phyloP scores from a whole-genome alignment of 495 filamentous ascomycete genomes.

The Pyrenula massariospora region DNA sequence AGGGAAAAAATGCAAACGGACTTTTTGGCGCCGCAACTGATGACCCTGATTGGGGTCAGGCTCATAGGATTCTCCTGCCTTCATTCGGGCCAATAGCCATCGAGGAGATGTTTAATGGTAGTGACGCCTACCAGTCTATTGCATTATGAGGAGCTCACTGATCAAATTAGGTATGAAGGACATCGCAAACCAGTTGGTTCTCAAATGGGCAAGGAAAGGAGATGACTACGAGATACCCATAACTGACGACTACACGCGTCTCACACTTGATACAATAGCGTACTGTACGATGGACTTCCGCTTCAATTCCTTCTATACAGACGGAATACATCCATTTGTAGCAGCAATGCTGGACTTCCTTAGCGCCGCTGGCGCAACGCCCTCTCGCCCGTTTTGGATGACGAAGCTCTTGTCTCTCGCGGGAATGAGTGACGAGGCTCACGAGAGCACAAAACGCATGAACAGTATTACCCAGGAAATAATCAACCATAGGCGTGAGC shows the following conservation, averaged over 20 bases:
- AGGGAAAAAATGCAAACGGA: not conserved
- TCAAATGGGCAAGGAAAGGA: slow-evolving; percentile 69
- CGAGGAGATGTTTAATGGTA: not conserved
- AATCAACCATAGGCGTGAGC: too few species aligned
- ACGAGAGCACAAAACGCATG: too few species aligned
- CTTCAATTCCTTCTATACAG: slow-evolving; percentile 65
- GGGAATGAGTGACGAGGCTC: too few species aligned
- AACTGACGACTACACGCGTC: slow-evolving; percentile 61
- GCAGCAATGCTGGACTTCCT: slow-evolving; percentile 49
- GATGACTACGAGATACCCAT: slow-evolving; percentile 40
- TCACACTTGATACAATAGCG: slow-evolving; percentile 63
- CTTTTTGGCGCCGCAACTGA: not conserved
- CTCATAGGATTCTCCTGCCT: not conserved
- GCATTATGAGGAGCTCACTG: not conserved
- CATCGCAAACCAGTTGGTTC: slow-evolving; percentile 44
- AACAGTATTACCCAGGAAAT: too few species aligned
- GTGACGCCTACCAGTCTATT: not conserved
- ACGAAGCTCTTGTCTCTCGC: too few species aligned
- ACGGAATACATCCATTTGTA: slow-evolving; percentile 56
- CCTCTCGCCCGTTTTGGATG: too few species aligned
- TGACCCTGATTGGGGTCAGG: not conserved
- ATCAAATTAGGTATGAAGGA: not conserved
- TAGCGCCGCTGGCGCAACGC: too few species aligned
- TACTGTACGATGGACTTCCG: slow-evolving; percentile 58
- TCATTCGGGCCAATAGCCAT: not conserved